Base-by-base conservation (phyloP, 228 moss, liverwort and hornwort species). In the Sphagnum magellanicum region DNA sequence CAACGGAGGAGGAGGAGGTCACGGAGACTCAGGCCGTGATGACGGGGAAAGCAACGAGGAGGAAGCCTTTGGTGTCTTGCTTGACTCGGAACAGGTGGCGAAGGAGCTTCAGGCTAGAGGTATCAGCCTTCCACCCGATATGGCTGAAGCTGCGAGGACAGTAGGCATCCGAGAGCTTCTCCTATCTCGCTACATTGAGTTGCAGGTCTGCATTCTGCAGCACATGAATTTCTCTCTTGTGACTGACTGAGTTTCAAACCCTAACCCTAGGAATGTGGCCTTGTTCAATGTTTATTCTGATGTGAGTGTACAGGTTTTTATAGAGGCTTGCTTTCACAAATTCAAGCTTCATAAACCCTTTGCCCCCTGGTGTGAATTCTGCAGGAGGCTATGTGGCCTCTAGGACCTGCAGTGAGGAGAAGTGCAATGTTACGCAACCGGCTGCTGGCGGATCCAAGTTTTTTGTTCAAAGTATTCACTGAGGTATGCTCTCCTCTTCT, bases 381-480 rank as follows among this genome's bases (percentile, higher is more conserved):
- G 70, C 81, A 94, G 81, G 75, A 57, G 1, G 84, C 67, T 4
- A 48, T 70, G 48, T 81, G 95, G 11, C 72, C 78, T 16, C 63
- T 93, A 6, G 93, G 87, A 32, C 68, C 81, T 8, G 83, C 90
- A 1, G 85, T 97, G 13, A 76, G 76, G 50, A 63, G 80, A 6
- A 91, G 83, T 65, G 67, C 82, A 11, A 74, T 91, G 84, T 73
- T 97, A 16, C 82, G 97, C 48, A 91, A 93, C 78, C 83, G 93
- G n/a, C 85, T 97, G 73, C 72, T 97, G 14, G 97, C 97, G 50
- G 97, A 97, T 66, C 93, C 93, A 6, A 78, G 79, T 55, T 97
- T 93, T 46, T 17, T 97, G 32, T 97, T 97, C 73, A 97, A 97
- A 68, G 84, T 97, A 5, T 77, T 87, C 16, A 97, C 93, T 0